phyloP scores from a whole-genome alignment of 352 stramenopile genomes.

The Hyaloperonospora brassicae region DNA sequence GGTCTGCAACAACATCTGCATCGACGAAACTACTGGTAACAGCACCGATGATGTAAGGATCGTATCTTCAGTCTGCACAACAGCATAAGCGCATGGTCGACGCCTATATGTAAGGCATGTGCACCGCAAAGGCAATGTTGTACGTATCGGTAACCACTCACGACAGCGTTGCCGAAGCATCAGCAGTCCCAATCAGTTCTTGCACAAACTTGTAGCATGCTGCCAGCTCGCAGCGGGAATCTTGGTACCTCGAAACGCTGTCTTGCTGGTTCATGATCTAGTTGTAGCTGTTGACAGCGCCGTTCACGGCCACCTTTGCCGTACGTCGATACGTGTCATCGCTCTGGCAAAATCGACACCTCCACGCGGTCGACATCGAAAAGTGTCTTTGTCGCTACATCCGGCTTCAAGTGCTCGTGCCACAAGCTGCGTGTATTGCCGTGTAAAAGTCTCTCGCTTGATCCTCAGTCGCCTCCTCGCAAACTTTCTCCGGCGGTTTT shows the following conservation, averaged over 20 bases:
- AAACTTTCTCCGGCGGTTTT: conserved; percentile 32
- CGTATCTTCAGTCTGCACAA: conserved; percentile 47
- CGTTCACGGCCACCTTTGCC: conserved; percentile 13
- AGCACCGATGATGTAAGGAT: conserved; percentile 49
- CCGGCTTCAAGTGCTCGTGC: conserved; percentile 30
- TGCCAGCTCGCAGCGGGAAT: conserved; percentile 14
- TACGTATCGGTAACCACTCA: conserved; percentile 27
- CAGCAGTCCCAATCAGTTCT: conserved; percentile 51
- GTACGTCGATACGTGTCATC: conserved; percentile 32
- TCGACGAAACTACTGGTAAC: conserved; percentile 23
- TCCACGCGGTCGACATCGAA: conserved; percentile 35
- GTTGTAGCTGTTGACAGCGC: conserved; percentile 4
- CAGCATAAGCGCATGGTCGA: conserved; percentile 33
- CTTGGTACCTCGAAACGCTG: conserved; percentile 20
- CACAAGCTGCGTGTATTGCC: conserved; percentile 8
- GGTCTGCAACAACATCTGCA: conserved; percentile 32
- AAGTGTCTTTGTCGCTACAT: conserved; percentile 24
- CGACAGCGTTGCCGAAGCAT: conserved; percentile 29
- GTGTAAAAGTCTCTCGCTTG: background rate
- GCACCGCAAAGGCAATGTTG: conserved; percentile 45
- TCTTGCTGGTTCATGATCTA: background rate
- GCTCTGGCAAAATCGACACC: conserved; percentile 26
- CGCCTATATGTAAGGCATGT: conserved; percentile 37
- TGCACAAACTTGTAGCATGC: conserved; percentile 48
- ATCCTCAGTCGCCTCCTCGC: background rate